phyloP scores from a whole-genome alignment of 2,329 filamentous ascomycete species.

The Monosporascus ibericus region DNA sequence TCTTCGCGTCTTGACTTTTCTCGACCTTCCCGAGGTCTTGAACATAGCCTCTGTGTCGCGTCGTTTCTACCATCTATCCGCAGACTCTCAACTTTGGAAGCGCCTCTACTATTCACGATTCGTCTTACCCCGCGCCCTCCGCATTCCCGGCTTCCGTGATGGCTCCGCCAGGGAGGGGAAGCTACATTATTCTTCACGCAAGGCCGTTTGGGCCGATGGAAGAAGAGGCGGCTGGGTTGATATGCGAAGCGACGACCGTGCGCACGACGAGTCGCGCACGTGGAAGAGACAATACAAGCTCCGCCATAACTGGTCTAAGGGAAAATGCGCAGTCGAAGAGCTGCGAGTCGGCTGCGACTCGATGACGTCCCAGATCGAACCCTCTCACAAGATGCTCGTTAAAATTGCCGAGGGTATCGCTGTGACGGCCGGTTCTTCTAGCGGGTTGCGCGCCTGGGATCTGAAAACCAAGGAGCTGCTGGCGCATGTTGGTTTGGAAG shows the following conservation, averaged over 20 bases:
- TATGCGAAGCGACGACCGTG: slow-evolving; percentile 45
- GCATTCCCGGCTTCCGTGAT: slow-evolving; percentile 60
- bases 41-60: slow-evolving; percentile 60
- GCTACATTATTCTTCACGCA: slow-evolving; percentile 39
- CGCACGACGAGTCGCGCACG: slow-evolving; percentile 10
- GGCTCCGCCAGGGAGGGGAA: slow-evolving; percentile 28
- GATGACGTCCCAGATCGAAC: slow-evolving; percentile 23
- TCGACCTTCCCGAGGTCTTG: slow-evolving; percentile 65
- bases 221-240: slow-evolving; percentile 40
- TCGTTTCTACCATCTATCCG: slow-evolving; percentile 65
- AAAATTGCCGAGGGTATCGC: slow-evolving; percentile 72
- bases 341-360: slow-evolving; percentile 40
- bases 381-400: slow-evolving; percentile 58
- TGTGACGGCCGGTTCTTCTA: slow-evolving; percentile 64
- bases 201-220: slow-evolving; percentile 40
- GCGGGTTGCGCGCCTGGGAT: slow-evolving; percentile 75
- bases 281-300: slow-evolving; percentile 73
- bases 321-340: slow-evolving; percentile 74
- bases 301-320: slow-evolving; percentile 84
- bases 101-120: slow-evolving; percentile 81
- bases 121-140: slow-evolving; percentile 71
- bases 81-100: slow-evolving; percentile 89
- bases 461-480: slow-evolving; percentile 58
- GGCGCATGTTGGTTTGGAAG: slow-evolving; percentile 37
- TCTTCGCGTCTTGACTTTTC: slow-evolving; percentile 72